phyloP scores from a whole-genome alignment of 2,329 filamentous ascomycete genomes.

The Zasmidium citrigriseum region DNA sequence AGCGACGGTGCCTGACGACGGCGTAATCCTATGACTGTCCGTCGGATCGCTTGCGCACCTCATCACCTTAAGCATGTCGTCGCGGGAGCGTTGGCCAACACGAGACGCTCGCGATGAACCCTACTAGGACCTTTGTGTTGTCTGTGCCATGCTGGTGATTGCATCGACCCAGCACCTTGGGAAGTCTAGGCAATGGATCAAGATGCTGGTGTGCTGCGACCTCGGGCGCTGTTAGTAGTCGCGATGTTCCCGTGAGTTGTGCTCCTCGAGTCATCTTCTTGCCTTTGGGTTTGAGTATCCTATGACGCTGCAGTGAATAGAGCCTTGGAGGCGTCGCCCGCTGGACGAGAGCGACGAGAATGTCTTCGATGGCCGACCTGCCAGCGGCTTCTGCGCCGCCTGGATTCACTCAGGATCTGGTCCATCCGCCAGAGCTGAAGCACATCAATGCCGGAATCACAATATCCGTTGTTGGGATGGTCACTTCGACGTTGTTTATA shows the following conservation, averaged over 20 bases:
- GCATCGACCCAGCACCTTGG: not conserved
- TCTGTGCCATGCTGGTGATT: not conserved
- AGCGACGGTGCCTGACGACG: not conserved
- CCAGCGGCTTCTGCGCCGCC: conserved; percentile 14
- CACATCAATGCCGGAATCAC: conserved; percentile 7
- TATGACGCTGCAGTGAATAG: not conserved
- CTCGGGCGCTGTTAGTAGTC: not conserved
- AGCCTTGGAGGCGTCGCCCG: not conserved
- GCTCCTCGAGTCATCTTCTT: not conserved
- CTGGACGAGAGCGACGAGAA: not conserved
- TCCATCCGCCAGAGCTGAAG: conserved; percentile 9
- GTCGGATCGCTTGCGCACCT: not conserved
- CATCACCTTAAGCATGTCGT: not conserved
- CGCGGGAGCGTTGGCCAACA: not conserved
- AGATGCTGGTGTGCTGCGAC: not conserved
- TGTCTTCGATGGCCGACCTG: conserved; percentile 7
- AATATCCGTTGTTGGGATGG: conserved; percentile 15
- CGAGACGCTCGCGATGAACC: not conserved
- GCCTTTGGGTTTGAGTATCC: not conserved
- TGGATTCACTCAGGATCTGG: conserved; percentile 15
- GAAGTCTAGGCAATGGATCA: not conserved
- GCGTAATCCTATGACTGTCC: not conserved
- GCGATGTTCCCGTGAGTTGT: not conserved
- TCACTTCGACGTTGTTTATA: conserved; percentile 14
- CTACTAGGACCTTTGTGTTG: not conserved